These are phyloP conservation scores for Cyclostephanos tholiformis DNA, from an alignment of 108 stramenopile species.

Conservation along the genomic window DNA sequence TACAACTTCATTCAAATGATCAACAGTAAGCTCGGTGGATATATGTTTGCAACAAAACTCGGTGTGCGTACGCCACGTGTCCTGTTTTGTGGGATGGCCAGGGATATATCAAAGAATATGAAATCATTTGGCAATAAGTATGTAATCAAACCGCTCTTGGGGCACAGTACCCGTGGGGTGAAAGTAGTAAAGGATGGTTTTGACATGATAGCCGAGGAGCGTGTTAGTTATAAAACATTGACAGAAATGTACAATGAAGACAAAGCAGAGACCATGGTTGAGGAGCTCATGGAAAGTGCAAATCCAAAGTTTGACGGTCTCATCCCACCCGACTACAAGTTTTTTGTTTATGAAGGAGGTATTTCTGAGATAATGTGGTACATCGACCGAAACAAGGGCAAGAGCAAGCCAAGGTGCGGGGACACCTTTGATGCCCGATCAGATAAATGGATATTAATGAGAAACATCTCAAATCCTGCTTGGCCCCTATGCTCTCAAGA, in stretches of 20 bases:
- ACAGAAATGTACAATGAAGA: background rate
- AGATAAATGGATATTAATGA: background rate
- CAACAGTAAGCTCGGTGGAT: slow-evolving; percentile 18
- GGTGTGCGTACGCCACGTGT: slow-evolving; percentile 14
- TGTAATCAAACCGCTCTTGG: background rate
- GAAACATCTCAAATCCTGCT: background rate
- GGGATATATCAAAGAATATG: slow-evolving; percentile 2
- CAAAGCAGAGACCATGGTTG: slow-evolving; percentile 8
- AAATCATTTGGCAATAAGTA: slow-evolving; percentile 2
- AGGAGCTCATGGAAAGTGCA: slow-evolving; percentile 18
- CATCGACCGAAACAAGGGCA: slow-evolving; percentile 11
- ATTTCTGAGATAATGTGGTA: slow-evolving; percentile 1
- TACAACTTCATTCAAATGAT: slow-evolving; percentile 17
- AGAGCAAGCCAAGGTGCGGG: background rate
- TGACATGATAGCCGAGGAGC: background rate
- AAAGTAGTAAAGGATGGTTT: slow-evolving; percentile 5
- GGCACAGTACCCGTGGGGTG: slow-evolving; percentile 7
- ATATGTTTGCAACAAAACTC: slow-evolving; percentile 11
- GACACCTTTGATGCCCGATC: background rate
- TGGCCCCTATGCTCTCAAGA: background rate
- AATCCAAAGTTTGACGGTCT: slow-evolving; percentile 7
- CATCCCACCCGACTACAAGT: slow-evolving; percentile 11
- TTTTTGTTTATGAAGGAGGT: slow-evolving; percentile 1
- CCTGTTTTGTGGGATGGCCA: slow-evolving; percentile 18
- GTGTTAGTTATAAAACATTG: background rate